Evolutionary conservation across 345 rosid genomes (phyloP), one percentile per base, ranked within the genome.

Genomic region (Pseudoturritis turrita): DNA sequence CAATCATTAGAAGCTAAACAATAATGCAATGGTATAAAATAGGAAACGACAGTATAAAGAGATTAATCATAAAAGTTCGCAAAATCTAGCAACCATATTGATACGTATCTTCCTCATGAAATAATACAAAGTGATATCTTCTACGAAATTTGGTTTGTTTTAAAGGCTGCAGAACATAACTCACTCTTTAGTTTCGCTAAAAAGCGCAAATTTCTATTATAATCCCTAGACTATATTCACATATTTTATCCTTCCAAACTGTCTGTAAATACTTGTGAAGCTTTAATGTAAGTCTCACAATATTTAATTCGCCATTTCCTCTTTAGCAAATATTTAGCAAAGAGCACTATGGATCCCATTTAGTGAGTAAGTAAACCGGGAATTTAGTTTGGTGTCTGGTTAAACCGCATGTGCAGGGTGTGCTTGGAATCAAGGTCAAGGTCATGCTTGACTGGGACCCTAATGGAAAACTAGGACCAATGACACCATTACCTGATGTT

Each of bases 371-470:
- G 35, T 40, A 40, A 40, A 40, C 43, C 17, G n/a, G 17, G 0
- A 5, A 40, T 44, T n/a, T n/a, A n/a, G 22, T 45, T 3, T 51
- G 25, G 11, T 25, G 3, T 36, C 15, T 21, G 4, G 23, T 33
- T n/a, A 2, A 28, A 67, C 18, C 62, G 2, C 4, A 53, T 26
- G 52, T 36, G 21, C 79, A 87, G 89, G 92, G 92, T 41, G 92
- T 87, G 47, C 83, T 89, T 3, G 96, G 92, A 28, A 87, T 87
- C 79, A 87, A 87, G 81, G 96, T 87, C 0, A 86, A 82, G 85
- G 77, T 87, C 69, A 87, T 84, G 96, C 89, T 86, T 2, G 92
- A 78, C 69, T 89, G 90, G 90, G 92, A 89, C 62, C 89, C 92
- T 0, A 86, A 78, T 76, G 96, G 90, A 19, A 82, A 83, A 80